Conservation (phyloP, 2,329 filamentous ascomycete genomes). For the Ophiocordyceps robertsii region DNA sequence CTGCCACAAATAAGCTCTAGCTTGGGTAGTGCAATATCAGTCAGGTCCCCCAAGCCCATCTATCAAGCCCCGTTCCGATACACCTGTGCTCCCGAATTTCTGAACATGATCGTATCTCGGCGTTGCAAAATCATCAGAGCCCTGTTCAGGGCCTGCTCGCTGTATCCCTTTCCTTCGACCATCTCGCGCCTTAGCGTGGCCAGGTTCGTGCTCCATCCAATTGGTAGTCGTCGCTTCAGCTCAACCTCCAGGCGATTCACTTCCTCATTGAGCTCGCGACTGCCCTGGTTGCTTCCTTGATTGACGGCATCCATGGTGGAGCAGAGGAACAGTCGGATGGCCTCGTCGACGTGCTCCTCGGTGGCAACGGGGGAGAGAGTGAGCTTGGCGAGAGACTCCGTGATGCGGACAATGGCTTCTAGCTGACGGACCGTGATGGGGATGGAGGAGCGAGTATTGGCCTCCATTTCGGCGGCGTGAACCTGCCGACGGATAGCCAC, state of each 20-base stretch:
- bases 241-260: slow-evolving; percentile 78
- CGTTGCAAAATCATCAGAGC: slow-evolving; percentile 77
- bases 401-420: slow-evolving; percentile 94
- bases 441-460: slow-evolving; percentile 82
- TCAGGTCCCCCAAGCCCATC: background rate
- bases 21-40: background rate
- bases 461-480: slow-evolving; percentile 77
- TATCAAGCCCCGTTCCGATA: slow-evolving; percentile 56
- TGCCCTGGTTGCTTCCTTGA: slow-evolving; percentile 71
- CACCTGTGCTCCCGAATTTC: slow-evolving; percentile 63
- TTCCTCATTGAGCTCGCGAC: slow-evolving; percentile 83
- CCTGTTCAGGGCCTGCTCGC: slow-evolving; percentile 71
- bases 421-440: slow-evolving; percentile 96
- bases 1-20: background rate
- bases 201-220: slow-evolving; percentile 89
- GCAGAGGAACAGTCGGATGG: slow-evolving; percentile 89
- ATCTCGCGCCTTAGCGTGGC: slow-evolving; percentile 80
- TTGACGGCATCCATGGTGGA: slow-evolving; percentile 97
- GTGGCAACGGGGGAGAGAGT: slow-evolving; percentile 75
- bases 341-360: slow-evolving; percentile 89
- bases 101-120: slow-evolving; percentile 73
- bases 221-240: slow-evolving; percentile 72
- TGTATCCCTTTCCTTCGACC: slow-evolving; percentile 82
- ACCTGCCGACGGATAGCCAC: slow-evolving; percentile 93
- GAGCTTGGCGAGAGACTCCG: slow-evolving; percentile 87